Conservation (phyloP, 495 filamentous ascomycete genomes). For the Acidomyces sp. region DNA sequence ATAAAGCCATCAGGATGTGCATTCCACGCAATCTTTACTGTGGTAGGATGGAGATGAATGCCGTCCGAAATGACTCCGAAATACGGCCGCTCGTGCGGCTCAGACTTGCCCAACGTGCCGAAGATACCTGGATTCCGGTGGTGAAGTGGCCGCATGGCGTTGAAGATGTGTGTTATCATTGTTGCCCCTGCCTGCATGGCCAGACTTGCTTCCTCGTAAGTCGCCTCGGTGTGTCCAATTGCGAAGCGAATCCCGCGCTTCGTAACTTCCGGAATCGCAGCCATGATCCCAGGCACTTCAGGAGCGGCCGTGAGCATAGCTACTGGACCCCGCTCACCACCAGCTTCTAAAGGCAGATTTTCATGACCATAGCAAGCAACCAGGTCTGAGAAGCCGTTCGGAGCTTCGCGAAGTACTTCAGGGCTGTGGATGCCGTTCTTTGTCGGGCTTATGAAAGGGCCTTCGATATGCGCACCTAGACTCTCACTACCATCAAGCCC, state of each 20-base stretch:
- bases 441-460: constrained; percentile 60
- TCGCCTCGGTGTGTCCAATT: constrained; percentile 71
- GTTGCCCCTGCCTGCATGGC: constrained; percentile 58
- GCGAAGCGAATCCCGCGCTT: constrained; percentile 52
- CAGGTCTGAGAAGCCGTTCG: constrained; percentile 42
- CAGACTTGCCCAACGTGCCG: constrained; percentile 48
- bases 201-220: constrained; percentile 55
- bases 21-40: constrained; percentile 48
- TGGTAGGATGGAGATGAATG: constrained; percentile 52
- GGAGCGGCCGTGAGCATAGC: constrained; percentile 73
- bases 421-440: constrained; percentile 63
- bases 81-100: constrained; percentile 38
- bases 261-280: constrained; percentile 46
- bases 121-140: constrained; percentile 78
- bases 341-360: constrained; percentile 35
- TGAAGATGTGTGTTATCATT: constrained; percentile 85
- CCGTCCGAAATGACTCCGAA: constrained; percentile 57
- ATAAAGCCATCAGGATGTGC: constrained; percentile 51
- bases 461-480: constrained; percentile 74
- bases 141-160: constrained; percentile 75
- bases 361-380: constrained; percentile 53
- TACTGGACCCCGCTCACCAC: constrained; percentile 28
- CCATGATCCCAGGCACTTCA: constrained; percentile 52
- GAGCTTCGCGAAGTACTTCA: constrained; percentile 44
- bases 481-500: constrained; percentile 59